Base-by-base conservation (phyloP, 225 moss, liverwort and hornwort genomes). In the Polytrichum formosum region DNA sequence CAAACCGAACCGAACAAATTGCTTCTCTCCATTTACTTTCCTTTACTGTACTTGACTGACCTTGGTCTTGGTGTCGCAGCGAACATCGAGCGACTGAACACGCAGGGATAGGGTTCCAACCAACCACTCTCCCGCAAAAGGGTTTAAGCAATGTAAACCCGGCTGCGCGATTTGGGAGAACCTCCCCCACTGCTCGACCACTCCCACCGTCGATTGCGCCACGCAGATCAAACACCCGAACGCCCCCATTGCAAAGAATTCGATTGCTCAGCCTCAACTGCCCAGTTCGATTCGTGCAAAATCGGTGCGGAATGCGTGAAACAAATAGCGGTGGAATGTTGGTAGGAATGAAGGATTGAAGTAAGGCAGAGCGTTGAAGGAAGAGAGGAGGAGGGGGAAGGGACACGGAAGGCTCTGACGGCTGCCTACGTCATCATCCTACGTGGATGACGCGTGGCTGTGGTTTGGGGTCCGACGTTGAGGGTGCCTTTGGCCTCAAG, bases 51-150 rank as follows among this genome's bases (percentile, higher is more conserved):
- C 58, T 21, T 58, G 6, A 64, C 73, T 21, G 18, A 96, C 96
- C 91, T 96, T 96, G 7, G 90, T 93, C 73, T 96, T 96, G 10
- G 96, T 96, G 67, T 96, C 96, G 70, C 96, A 96, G 28, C 91
- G 96, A 67, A 96, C 96, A 65, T 96, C 92, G 55, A 97, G 86
- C n/a, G 87, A 93, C 82, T 94, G 92, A 64, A 98, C 91, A 26
- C 97, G 88, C 65, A 94, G 68, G 7, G 94, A 91, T 23, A 98
- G 85, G 21, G 69, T 74, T 21, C 97, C 97, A 28, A 92, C 90
- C 69, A 98, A 28, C 84, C 89, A 92, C 69, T 92, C 88, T 55
- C 97, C 97, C 28, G 75, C 29, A 10, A 80, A 81, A 10, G 94
- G 92, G 76, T 92, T 94, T 81, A 98, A 79, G 72, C 86, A 98